Evolutionary conservation across 257 asterid species (phyloP), one percentile per base, ranked within the genome.

Genomic region (Orobanche coerulescens): DNA sequence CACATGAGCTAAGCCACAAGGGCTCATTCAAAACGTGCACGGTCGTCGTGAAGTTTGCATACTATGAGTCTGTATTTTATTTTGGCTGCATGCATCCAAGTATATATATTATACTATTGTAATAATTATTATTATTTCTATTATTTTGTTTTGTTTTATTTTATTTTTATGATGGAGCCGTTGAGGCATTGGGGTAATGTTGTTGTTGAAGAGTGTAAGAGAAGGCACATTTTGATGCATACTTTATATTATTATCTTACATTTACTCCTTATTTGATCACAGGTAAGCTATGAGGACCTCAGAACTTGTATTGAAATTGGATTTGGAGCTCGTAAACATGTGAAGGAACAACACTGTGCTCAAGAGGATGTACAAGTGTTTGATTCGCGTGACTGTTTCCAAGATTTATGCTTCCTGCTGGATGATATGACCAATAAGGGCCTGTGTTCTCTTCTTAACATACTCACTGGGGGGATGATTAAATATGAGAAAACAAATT

Each of bases 261-360:
- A 28, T 39, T n/a, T 52, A 48, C 34, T 26, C 12, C 25, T 30
- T 25, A 1, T 55, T 61, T 62, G 14, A 71, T 64, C 47, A 14
- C 81, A 93, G 98, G 75, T 82, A 61, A 39, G 71, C 67, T 81
- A 70, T 59, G 90, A 85, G 79, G 75, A 60, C 43, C 65, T 92
- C 23, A 79, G 34, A 77, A 53, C 71, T 66, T 75, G 66, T 52
- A 67, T 88, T 31, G 85, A 76, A 70, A 78, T 53, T 67, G 83
- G 82, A 56, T 78, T 79, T 69, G 85, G 82, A 72, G 78, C 64
- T 31, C 39, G 36, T 63, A 67, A 67, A 7, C 26, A 11, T 53
- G 72, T 5, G 61, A 75, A 55, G 60, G 65, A 65, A 60, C 50
- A 47, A 4, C 52, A 43, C 47, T 62, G 34, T 48, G 59, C 11